These are phyloP conservation scores for Lactifluus echinatus DNA, from an alignment of 768 basidiomycete genomes.

Conservation along the genomic window DNA sequence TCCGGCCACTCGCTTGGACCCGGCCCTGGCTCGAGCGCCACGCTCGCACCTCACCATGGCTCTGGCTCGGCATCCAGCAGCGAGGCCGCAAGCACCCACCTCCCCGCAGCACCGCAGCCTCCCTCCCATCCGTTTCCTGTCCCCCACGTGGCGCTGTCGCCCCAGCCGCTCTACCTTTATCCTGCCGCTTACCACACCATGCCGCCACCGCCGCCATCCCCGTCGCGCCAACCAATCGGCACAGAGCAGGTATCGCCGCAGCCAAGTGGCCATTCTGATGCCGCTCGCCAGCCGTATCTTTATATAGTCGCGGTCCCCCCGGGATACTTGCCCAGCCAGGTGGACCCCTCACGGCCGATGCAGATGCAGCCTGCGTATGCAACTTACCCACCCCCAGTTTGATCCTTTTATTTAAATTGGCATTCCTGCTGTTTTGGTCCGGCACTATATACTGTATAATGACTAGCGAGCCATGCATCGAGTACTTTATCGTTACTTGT, in stretches of 20 bases:
- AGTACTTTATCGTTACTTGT: slow-evolving; percentile 5
- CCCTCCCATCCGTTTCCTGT: slow-evolving; percentile 7
- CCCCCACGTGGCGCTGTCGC: slow-evolving; percentile 4
- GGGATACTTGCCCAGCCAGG: background rate
- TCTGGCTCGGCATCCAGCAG: slow-evolving; percentile 15
- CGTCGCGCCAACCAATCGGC: background rate
- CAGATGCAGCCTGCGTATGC: slow-evolving; percentile 1
- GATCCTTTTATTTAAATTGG: background rate
- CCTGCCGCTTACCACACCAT: slow-evolving; percentile 4
- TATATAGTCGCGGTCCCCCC: slow-evolving; percentile 18
- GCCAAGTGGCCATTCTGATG: slow-evolving; percentile 5
- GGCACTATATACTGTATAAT: no score
- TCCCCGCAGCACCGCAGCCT: background rate
- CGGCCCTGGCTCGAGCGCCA: slow-evolving; percentile 7
- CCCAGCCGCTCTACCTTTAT: slow-evolving; percentile 14
- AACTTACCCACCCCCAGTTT: slow-evolving; percentile 1
- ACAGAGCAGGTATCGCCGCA: background rate
- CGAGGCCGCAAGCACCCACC: background rate
- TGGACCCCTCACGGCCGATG: slow-evolving; percentile 4
- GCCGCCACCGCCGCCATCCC: background rate
- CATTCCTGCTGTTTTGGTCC: background rate
- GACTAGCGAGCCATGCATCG: no score
- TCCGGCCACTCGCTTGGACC: slow-evolving; percentile 6
- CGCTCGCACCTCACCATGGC: slow-evolving; percentile 6
- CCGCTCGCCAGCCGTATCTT: slow-evolving; percentile 6